Evolutionary conservation across 495 filamentous ascomycete genomes (phyloP), one percentile per base, ranked within the genome.

Genomic region (Pseudoneurospora amorphoporcata): DNA sequence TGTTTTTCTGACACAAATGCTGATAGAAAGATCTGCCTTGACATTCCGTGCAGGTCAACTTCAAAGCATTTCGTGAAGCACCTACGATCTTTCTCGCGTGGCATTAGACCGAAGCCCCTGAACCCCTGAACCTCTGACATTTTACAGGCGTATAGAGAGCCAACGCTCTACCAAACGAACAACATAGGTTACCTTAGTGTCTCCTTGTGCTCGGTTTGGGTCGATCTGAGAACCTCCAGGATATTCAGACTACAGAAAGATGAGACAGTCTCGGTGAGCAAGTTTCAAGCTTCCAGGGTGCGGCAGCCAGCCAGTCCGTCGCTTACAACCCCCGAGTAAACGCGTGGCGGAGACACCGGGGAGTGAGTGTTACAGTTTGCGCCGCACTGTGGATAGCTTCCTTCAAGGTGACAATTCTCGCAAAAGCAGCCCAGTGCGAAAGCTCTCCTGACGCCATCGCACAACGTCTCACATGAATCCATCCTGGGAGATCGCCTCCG

Each of bases 261-360:
- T 70, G 69, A 71, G 45, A 69, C 68, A 39, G 68, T 23, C 40
- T 39, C 29, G 38, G 39, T 74, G 73, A 74, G 73, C 73, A 74
- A 65, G 73, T 74, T 74, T 74, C 73, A 72, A 10, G 72, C 29
- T 65, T 58, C 19, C 47, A 58, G 14, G 43, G 47, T 58, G 9
- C 47, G 47, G 10, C 47, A 58, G 19, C 47, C 47, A 58, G 19
- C 47, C 29, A 65, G 53, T 35, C 53, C 6, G 53, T 37, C 14
- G 53, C 53, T 65, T 12, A 35, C 53, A 65, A 65, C 53, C 29
- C 1, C 23, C 23, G 53, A 65, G 53, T 65, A 65, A 65, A 65
- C 53, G 53, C 29, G 29, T 61, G 53, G 53, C 29, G 53, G 53
- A 65, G 53, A 65, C 53, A 35, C 16, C n/a, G 43, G 42, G 35